phyloP scores from a whole-genome alignment of 345 rosid species.

The Brassica cretica region DNA sequence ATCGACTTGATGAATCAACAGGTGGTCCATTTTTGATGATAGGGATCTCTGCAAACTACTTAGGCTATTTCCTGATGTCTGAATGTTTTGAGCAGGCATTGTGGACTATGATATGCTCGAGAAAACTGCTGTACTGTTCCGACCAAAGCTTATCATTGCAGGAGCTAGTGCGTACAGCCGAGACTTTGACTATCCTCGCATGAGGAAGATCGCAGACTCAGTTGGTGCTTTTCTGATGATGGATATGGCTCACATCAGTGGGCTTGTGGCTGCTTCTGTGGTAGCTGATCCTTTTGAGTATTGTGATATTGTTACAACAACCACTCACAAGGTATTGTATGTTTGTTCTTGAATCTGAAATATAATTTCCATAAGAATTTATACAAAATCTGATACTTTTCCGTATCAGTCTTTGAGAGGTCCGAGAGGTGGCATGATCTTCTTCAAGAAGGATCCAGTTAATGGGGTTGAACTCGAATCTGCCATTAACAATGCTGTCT shows the following conservation, averaged over 20 bases:
- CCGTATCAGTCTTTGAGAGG: slow-evolving; percentile 80
- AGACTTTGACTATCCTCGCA: slow-evolving; percentile 88
- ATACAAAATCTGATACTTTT: background rate
- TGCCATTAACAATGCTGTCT: slow-evolving; percentile 92
- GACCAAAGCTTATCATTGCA: slow-evolving; percentile 91
- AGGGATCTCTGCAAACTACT: background rate
- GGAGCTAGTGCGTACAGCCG: slow-evolving; percentile 98
- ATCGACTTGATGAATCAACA: slow-evolving; percentile 86
- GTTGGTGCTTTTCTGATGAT: slow-evolving; percentile 95
- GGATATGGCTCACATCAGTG: slow-evolving; percentile 99
- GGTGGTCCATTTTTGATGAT: slow-evolving; percentile 43
- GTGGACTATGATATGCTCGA: slow-evolving; percentile 95
- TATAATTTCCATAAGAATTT: too few species aligned
- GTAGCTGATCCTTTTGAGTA: slow-evolving; percentile 81
- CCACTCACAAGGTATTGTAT: slow-evolving; percentile 77
- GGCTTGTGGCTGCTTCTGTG: slow-evolving; percentile 94
- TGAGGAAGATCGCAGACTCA: slow-evolving; percentile 95
- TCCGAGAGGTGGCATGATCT: slow-evolving; percentile 99
- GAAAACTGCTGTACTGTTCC: slow-evolving; percentile 77
- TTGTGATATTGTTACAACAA: slow-evolving; percentile 93
- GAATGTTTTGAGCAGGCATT: slow-evolving; percentile 51
- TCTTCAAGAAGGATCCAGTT: slow-evolving; percentile 74
- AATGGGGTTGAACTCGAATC: slow-evolving; percentile 81
- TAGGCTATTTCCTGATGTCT: slow-evolving; percentile 16
- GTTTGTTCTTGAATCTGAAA: background rate